Conservation (phyloP, 495 filamentous ascomycete species). For the Penicillium arizonense region DNA sequence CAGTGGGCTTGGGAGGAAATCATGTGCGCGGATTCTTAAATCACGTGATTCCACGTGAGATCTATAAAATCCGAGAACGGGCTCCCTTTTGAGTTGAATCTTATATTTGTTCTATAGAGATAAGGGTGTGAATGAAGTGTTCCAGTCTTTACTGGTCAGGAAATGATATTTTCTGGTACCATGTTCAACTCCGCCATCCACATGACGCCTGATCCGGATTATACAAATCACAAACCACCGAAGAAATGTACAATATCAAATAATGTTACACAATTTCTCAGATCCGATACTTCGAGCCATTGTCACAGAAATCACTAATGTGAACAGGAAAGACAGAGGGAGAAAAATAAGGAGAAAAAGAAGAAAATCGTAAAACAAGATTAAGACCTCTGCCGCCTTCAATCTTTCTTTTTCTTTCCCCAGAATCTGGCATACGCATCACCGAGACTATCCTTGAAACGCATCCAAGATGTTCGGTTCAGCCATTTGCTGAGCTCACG, state of each 20-base stretch:
- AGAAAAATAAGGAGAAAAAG: background rate
- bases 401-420: background rate
- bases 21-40: background rate
- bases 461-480: slow-evolving; percentile 79
- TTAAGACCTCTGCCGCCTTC: background rate
- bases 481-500: slow-evolving; percentile 82
- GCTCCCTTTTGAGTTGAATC: too few species aligned
- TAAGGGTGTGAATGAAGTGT: too few species aligned
- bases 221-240: background rate
- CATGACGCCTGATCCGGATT: background rate
- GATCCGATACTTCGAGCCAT: background rate
- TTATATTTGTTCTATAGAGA: too few species aligned
- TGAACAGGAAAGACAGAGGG: background rate
- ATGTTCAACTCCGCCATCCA: background rate
- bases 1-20: background rate
- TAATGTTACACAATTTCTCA: background rate
- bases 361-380: background rate
- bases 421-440: slow-evolving; percentile 23
- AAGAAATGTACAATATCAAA: background rate
- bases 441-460: slow-evolving; percentile 36
- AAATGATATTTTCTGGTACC: background rate
- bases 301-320: background rate
- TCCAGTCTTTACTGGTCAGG: background rate
- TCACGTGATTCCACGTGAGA: slow-evolving; percentile 5
- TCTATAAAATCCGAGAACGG: background rate